Evolutionary conservation across 2,329 filamentous ascomycete species (phyloP), one percentile per base, ranked within the genome.

Genomic region (Fusarium phyllophilum): DNA sequence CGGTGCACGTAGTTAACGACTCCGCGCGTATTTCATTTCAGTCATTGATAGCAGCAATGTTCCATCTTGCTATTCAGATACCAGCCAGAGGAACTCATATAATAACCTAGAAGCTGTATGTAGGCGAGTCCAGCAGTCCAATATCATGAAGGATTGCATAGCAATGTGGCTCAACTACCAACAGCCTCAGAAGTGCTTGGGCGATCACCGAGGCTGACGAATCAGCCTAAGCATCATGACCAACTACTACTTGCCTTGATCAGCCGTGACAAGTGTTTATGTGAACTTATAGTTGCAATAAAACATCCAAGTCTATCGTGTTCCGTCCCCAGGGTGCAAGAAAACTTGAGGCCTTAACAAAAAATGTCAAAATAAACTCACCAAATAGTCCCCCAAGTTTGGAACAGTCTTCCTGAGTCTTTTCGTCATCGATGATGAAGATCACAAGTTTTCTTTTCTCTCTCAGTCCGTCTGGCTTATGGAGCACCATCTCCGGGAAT

Each of bases 401-500:
- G 22, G 29, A 34, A 20, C 22, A 14, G 22, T 33, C 14, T 51
- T 6, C 17, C 31, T 8, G 17, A 20, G 22, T 34, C 48, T 51
- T 34, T 34, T 34, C 22, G 31, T 51, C 31, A 34, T 24, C 12
- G 17, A 13, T 14, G 29, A 51, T 18, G 8, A 51, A 34, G 8
- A 24, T 24, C 22, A 6, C 8, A 20, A 20, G 29, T 51, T 51
- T 34, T 51, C 31, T 34, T 14, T 51, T 12, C 31, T 34, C 17
- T 12, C 31, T 10, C 31, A 24, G 12, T 34, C 22, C 17, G 31
- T 15, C 18, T 34, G 31, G 52, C 38, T 63, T 42, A 59, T 69
- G 72, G 72, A 74, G 60, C 62, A 75, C 39, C 31, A 42, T 68
- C 72, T 74, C 72, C 72, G 68, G 63, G 33, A 74, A 52, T 55